A percentile compares a stretch with the other conserved stretches of the same genome.
Conservation (phyloP, 2,329 filamentous ascomycete genomes). For the Alternaria ventricosa region DNA sequence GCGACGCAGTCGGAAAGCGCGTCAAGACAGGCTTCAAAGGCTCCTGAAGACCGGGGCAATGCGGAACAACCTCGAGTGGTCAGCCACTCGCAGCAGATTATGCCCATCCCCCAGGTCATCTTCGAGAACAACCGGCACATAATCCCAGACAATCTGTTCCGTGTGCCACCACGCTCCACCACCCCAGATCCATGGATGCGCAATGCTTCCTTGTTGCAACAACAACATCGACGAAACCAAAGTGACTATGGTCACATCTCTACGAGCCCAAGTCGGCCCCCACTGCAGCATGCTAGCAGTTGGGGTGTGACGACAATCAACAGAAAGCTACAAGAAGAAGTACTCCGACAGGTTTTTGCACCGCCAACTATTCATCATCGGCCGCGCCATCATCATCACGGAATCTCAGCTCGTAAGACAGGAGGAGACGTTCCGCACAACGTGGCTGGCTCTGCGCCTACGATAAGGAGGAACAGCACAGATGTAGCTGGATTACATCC, state of each 20-base stretch:
- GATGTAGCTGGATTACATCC: slow-evolving; percentile 42
- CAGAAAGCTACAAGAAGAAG: slow-evolving; percentile 83
- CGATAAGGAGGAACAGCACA: slow-evolving; percentile 48
- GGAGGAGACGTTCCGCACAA: slow-evolving; percentile 32
- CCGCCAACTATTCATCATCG: slow-evolving; percentile 83
- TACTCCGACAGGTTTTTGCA: slow-evolving; percentile 89
- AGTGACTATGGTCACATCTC: slow-evolving; percentile 38
- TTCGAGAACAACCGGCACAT: slow-evolving; percentile 96
- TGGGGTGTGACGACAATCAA: slow-evolving; percentile 96
- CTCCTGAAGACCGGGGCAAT: slow-evolving; percentile 12
- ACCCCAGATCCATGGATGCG: slow-evolving; percentile 47
- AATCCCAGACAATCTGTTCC: slow-evolving; percentile 82
- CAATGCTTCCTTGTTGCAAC: slow-evolving; percentile 36
- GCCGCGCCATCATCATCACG: slow-evolving; percentile 71
- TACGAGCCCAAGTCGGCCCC: slow-evolving; percentile 43
- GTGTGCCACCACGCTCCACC: slow-evolving; percentile 59
- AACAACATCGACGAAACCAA: slow-evolving; percentile 45
- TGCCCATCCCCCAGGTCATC: slow-evolving; percentile 84
- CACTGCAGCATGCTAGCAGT: slow-evolving; percentile 59
- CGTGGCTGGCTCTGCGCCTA: slow-evolving; percentile 42
- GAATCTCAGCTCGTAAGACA: slow-evolving; percentile 60
- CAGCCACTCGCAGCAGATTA: slow-evolving; percentile 77
- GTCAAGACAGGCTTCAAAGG: slow-evolving; percentile 24
- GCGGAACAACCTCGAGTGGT: slow-evolving; percentile 57
- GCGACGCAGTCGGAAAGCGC: slow-evolving; percentile 24